Conservation (phyloP, 345 rosid species). For the Pugionium dolabratum region DNA sequence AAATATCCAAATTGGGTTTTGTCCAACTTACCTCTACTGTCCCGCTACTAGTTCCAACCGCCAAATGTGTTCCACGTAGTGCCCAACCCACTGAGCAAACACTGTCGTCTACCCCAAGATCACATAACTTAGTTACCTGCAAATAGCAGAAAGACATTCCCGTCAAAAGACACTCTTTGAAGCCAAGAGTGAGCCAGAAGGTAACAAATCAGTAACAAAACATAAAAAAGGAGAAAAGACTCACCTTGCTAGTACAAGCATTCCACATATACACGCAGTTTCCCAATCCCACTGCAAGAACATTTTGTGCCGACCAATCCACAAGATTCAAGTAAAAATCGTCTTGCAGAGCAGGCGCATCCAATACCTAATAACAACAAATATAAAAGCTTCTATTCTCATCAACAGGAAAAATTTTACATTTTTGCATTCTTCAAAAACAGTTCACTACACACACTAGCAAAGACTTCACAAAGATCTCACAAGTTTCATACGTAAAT, state of each 20-base stretch:
- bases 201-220: background rate
- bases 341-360: conserved; percentile 99
- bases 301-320: conserved; percentile 97
- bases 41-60: conserved; percentile 89
- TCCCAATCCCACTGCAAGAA: conserved; percentile 89
- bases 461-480: conserved; percentile 2
- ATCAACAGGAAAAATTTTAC: background rate
- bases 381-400: background rate
- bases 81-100: conserved; percentile 99
- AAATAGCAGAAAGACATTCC: background rate
- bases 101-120: conserved; percentile 79
- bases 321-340: conserved; percentile 96
- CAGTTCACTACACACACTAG: background rate
- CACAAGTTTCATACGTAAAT: conserved; percentile 9
- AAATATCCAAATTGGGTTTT: background rate
- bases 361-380: conserved; percentile 67
- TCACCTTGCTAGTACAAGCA: conserved; percentile 97
- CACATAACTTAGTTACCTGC: conserved; percentile 96
- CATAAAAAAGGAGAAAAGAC: background rate
- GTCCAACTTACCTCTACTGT: conserved; percentile 69
- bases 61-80: conserved; percentile 77
- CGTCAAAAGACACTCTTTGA: background rate
- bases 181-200: background rate
- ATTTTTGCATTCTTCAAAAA: background rate
- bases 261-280: conserved; percentile 98